These are phyloP conservation scores for Pelargonium cotyledonis DNA, from an alignment of 441 rosid genomes.

Conservation along the genomic window DNA sequence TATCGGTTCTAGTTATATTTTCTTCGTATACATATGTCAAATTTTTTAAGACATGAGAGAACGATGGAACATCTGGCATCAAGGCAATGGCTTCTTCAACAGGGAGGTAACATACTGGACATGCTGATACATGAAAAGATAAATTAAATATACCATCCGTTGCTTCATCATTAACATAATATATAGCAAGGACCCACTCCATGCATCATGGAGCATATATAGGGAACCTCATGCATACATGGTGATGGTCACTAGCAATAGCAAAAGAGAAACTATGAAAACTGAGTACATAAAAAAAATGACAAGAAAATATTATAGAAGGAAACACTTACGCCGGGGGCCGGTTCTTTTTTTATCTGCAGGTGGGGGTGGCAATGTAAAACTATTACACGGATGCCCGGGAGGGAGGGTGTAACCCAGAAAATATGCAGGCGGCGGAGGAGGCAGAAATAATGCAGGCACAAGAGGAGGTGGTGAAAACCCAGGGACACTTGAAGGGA, in stretches of 20 bases:
- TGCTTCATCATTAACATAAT: background rate
- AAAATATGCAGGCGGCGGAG: slow-evolving; percentile 60
- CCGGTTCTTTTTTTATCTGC: slow-evolving; percentile 83
- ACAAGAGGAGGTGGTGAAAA: slow-evolving; percentile 16
- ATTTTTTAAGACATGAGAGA: slow-evolving; percentile 56
- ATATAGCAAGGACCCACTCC: background rate
- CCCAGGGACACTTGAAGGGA: slow-evolving; percentile 12
- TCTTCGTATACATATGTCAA: slow-evolving; percentile 63
- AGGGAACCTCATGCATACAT: background rate
- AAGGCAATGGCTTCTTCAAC: slow-evolving; percentile 71
- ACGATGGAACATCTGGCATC: slow-evolving; percentile 69
- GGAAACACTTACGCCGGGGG: slow-evolving; percentile 63
- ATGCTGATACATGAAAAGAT: slow-evolving; percentile 43
- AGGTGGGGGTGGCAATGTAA: slow-evolving; percentile 88
- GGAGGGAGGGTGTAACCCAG: slow-evolving; percentile 75
- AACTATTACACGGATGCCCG: slow-evolving; percentile 70
- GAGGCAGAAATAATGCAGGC: slow-evolving; percentile 25
- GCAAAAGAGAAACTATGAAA: slow-evolving; percentile 3
- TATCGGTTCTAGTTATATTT: slow-evolving; percentile 39
- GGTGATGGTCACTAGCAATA: background rate
- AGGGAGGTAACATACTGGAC: slow-evolving; percentile 87
- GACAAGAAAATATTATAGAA: background rate
- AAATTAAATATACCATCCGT: background rate
- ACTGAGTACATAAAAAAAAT: slow-evolving; percentile 1
- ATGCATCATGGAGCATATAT: slow-evolving; percentile 10